Base-by-base conservation (phyloP, 1,139 yeast species). In the Geotrichum candidum region DNA sequence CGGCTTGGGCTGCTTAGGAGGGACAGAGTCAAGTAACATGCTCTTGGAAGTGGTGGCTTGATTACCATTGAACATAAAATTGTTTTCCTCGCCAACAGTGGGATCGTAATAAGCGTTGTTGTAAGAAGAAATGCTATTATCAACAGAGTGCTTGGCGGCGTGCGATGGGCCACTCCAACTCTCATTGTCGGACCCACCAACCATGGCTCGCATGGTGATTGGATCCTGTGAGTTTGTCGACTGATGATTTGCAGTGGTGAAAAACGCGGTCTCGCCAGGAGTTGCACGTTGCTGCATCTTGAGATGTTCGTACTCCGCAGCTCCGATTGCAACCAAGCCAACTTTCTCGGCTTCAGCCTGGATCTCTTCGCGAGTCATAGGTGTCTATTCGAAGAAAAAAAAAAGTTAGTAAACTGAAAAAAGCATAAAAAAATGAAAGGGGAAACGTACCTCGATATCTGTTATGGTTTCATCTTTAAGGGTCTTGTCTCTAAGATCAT, bases 311-410 rank as follows among this genome's bases (percentile, higher is more conserved):
- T 71, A 68, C 51, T 76, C 78, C 9, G 69, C 68, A 15, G 64
- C 63, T 9, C 72, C 66, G 3, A 82, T 61, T 3, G 78, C 73
- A 1, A 76, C 76, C 72, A 78, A 73, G 1, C 83, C 83, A 53
- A 78, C 68, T 53, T 60, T 57, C 48, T 61, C 64, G 0, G 71
- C 71, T 31, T 62, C 63, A 13, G 48, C 53, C 31, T 65, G 64
- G 46, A 68, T 52, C 29, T 66, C 61, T 11, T 63, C 68, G 68
- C 61, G 56, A 5, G 57, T 58, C 46, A 63, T 57, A 23, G 59
- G 38, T n/a, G 56, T 57, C 18, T 54, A 51, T 46, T 45, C 38
- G 38, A 46, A 55, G 46, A 55, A 55, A 23, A 23, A 13, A 45
- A 23, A 15, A 13, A 3, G 18, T n/a, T 52, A 25, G 41, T 29